phyloP scores from a whole-genome alignment of 805 yeast genomes.

The Helenozyma rhizophorensis region DNA sequence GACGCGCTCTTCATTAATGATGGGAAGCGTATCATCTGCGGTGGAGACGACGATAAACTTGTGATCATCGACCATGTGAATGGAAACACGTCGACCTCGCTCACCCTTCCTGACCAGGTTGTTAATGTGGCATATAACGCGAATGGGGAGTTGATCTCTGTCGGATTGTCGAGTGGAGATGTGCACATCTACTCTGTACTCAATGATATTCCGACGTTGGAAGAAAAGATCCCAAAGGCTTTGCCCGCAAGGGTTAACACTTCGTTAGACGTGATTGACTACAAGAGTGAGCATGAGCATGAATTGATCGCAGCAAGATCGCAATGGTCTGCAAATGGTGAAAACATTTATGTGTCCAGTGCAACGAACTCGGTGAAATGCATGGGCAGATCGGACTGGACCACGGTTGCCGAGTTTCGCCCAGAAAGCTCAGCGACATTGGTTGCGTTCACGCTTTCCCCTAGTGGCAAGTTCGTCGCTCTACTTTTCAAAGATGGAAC shows the following conservation, averaged over 20 bases:
- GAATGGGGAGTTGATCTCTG: conserved; percentile 53
- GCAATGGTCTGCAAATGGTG: conserved; percentile 71
- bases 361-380: conserved; percentile 43
- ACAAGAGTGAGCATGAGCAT: conserved; percentile 38
- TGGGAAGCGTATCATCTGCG: conserved; percentile 54
- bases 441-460: conserved; percentile 56
- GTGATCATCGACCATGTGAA: conserved; percentile 39
- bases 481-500: conserved; percentile 49
- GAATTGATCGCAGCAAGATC: conserved; percentile 49
- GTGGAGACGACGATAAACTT: conserved; percentile 64
- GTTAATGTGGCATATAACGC: conserved; percentile 52
- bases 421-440: conserved; percentile 1
- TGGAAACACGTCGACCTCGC: conserved; percentile 26
- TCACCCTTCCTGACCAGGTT: conserved; percentile 50
- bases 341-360: conserved; percentile 64
- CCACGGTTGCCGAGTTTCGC: conserved; percentile 1
- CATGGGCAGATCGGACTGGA: conserved; percentile 38
- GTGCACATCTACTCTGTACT: conserved; percentile 52
- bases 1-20: conserved; percentile 56
- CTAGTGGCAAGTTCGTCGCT: conserved; percentile 59
- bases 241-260: conserved; percentile 35
- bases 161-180: conserved; percentile 57
- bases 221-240: conserved; percentile 40
- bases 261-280: conserved; percentile 33
- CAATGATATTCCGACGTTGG: conserved; percentile 50